A percentile compares a stretch with the other conserved stretches of the same genome.
Evolutionary conservation across 2,329 filamentous ascomycete genomes (phyloP).

Genomic region (Lasiodiplodia sp.): DNA sequence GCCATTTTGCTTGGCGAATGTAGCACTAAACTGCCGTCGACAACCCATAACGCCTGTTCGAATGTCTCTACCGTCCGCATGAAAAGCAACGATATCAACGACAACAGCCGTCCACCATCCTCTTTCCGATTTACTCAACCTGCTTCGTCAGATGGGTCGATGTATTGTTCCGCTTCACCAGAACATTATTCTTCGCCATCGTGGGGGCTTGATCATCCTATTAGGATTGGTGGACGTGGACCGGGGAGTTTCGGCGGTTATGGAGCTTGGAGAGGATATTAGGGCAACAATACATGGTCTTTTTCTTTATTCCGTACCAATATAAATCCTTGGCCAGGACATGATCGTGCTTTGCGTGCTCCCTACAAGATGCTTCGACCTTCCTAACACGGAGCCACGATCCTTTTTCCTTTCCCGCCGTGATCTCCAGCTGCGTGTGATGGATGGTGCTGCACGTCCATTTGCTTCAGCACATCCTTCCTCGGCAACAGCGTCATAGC

Average conservation of each 20-base stretch:
- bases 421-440: background rate
- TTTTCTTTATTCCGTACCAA: conserved; percentile 9
- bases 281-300: conserved; percentile 6
- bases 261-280: conserved; percentile 18
- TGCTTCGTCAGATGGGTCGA: background rate
- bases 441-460: background rate
- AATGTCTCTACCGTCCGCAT: background rate
- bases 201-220: conserved; percentile 20
- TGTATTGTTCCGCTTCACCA: background rate
- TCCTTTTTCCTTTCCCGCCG: background rate
- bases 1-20: background rate
- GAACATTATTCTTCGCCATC: conserved; percentile 10
- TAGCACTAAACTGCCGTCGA: conserved; percentile 21
- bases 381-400: background rate
- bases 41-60: conserved; percentile 6
- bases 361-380: background rate
- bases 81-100: background rate
- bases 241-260: conserved; percentile 22
- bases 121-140: background rate
- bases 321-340: conserved; percentile 14
- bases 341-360: background rate
- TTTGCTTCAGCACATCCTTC: background rate
- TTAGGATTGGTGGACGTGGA: conserved; percentile 23
- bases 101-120: background rate
- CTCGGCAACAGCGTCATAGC: background rate